Conservation (phyloP, 192 early-diverging fungal species). For the Neocallimastix lanati region DNA sequence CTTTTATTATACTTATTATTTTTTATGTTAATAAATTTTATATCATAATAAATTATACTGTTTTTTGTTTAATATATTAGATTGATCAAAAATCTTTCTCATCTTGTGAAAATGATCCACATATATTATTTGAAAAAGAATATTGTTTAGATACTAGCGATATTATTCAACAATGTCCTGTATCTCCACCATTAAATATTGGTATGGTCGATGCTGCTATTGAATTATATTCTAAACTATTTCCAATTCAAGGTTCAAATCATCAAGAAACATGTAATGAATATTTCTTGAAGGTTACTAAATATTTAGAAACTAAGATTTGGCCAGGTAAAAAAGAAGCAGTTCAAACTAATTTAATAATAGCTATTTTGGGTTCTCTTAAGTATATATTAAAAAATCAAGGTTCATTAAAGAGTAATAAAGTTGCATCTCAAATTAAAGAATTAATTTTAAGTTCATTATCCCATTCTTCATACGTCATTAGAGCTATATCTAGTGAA, state of each 20-base stretch:
- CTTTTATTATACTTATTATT: too few relatives aligned
- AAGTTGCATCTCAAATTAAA: slow-evolving; percentile 11
- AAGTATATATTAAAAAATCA: slow-evolving; percentile 42
- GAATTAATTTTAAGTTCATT: slow-evolving; percentile 18
- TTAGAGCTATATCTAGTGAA: slow-evolving; percentile 62
- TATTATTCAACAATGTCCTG: slow-evolving; percentile 1
- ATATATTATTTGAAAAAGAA: slow-evolving; percentile 13
- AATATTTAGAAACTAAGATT: slow-evolving; percentile 35
- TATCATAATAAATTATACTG: too few relatives aligned
- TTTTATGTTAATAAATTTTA: too few relatives aligned
- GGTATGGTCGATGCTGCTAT: slow-evolving; percentile 62
- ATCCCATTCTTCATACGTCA: neutral
- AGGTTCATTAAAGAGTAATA: slow-evolving; percentile 12
- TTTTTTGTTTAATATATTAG: too few relatives aligned
- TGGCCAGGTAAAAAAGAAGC: slow-evolving; percentile 56
- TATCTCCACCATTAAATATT: slow-evolving; percentile 10
- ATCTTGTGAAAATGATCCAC: slow-evolving; percentile 44
- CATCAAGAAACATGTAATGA: slow-evolving; percentile 65
- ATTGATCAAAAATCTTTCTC: slow-evolving; percentile 36
- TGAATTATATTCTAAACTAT: slow-evolving; percentile 54
- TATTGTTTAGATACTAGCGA: neutral
- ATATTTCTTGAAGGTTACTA: slow-evolving; percentile 41
- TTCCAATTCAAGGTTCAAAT: slow-evolving; percentile 43
- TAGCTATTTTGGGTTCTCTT: slow-evolving; percentile 49
- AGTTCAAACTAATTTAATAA: slow-evolving; percentile 58